phyloP scores from a whole-genome alignment of 2,329 filamentous ascomycete genomes.

The Colletotrichum tofieldiae region DNA sequence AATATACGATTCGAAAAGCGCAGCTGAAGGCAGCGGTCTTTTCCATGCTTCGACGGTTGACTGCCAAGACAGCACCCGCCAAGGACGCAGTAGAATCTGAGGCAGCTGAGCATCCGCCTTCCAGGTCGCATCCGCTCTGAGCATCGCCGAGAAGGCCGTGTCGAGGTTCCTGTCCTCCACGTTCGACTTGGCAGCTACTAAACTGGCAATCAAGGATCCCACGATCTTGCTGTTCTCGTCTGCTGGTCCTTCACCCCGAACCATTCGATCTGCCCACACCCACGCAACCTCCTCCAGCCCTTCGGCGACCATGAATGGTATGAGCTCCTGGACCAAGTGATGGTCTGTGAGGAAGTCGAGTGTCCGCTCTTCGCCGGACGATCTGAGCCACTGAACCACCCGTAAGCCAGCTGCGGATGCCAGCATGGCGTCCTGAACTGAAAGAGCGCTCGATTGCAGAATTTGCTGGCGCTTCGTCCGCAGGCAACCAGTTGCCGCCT shows the following conservation, averaged over 20 bases:
- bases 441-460: slow-evolving; percentile 51
- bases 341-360: slow-evolving; percentile 62
- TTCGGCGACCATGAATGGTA: slow-evolving; percentile 68
- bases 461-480: slow-evolving; percentile 63
- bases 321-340: slow-evolving; percentile 57
- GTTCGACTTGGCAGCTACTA: slow-evolving; percentile 62
- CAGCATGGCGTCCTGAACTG: slow-evolving; percentile 54
- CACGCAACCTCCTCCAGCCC: slow-evolving; percentile 66
- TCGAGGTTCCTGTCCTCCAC: slow-evolving; percentile 60
- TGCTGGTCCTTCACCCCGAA: slow-evolving; percentile 44
- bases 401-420: slow-evolving; percentile 62
- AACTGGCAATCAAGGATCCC: slow-evolving; percentile 52
- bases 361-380: slow-evolving; percentile 63
- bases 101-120: slow-evolving; percentile 54
- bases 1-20: slow-evolving; percentile 68
- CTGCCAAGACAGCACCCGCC: slow-evolving; percentile 65
- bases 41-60: slow-evolving; percentile 67
- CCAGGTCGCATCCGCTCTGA: slow-evolving; percentile 63
- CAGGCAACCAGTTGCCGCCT: slow-evolving; percentile 69
- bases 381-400: slow-evolving; percentile 69
- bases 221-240: slow-evolving; percentile 27
- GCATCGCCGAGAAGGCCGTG: slow-evolving; percentile 63
- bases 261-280: slow-evolving; percentile 60
- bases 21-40: slow-evolving; percentile 61
- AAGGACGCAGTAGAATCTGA: slow-evolving; percentile 58